Evolutionary conservation across 768 basidiomycete species (phyloP).

Genomic region (Trametes cinnabarina): DNA sequence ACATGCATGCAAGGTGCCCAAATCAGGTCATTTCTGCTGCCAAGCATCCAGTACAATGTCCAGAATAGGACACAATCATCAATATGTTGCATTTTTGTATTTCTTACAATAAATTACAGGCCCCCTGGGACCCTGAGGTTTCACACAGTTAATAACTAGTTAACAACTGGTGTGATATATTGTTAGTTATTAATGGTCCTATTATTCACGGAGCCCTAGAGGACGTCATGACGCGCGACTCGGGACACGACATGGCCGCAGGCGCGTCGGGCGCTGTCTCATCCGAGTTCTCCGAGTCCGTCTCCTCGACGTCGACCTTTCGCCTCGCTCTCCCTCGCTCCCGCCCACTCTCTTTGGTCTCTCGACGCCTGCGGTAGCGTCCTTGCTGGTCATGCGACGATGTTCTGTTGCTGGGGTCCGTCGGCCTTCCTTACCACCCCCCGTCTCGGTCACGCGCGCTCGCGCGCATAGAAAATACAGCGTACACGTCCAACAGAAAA

Average conservation of each 20-base stretch:
- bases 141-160: too few species aligned
- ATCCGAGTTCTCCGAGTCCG: constrained; percentile 4
- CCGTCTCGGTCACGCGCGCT: constrained; percentile 21
- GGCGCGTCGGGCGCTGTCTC: constrained; percentile 12
- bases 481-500: constrained; percentile 24
- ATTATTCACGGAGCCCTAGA: neutral
- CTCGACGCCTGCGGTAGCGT: constrained; percentile 20
- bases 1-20: neutral
- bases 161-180: too few species aligned
- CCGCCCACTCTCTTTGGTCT: constrained; percentile 1
- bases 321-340: neutral
- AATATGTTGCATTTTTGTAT: neutral
- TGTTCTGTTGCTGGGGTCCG: constrained; percentile 28
- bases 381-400: constrained; percentile 33
- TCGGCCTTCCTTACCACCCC: constrained; percentile 16
- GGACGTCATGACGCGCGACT: neutral
- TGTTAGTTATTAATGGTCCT: too few species aligned
- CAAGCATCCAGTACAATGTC: neutral
- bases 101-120: too few species aligned
- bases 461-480: constrained; percentile 26
- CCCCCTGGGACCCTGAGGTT: too few species aligned
- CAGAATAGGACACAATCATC: neutral
- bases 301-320: neutral
- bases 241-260: neutral
- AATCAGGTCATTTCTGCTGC: neutral